Evolutionary conservation across 2,329 filamentous ascomycete species (phyloP).

Genomic region (Claviceps humidiphila): DNA sequence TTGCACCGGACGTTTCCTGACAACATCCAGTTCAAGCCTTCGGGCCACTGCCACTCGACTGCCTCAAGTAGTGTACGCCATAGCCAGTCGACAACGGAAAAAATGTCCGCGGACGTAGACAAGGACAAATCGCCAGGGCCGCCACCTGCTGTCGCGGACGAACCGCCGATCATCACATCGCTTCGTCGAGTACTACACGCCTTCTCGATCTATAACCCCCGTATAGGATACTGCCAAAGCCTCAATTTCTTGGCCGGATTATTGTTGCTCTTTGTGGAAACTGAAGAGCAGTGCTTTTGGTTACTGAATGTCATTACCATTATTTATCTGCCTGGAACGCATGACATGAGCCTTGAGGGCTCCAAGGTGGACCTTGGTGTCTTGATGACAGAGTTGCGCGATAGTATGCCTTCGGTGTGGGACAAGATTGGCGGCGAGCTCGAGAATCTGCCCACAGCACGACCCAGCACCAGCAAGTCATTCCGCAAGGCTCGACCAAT

Average conservation of each 20-base stretch:
- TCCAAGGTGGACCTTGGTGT: slow-evolving; percentile 91
- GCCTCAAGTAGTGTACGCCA: slow-evolving; percentile 18
- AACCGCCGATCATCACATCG: slow-evolving; percentile 68
- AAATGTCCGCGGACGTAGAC: slow-evolving; percentile 20
- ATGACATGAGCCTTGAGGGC: slow-evolving; percentile 79
- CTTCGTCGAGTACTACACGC: slow-evolving; percentile 77
- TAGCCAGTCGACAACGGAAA: slow-evolving; percentile 25
- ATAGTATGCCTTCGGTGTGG: slow-evolving; percentile 74
- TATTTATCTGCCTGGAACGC: slow-evolving; percentile 78
- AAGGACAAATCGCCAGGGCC: slow-evolving; percentile 15
- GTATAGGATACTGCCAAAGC: slow-evolving; percentile 89
- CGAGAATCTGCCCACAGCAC: slow-evolving; percentile 33
- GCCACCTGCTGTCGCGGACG: slow-evolving; percentile 28
- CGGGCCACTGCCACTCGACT: slow-evolving; percentile 18
- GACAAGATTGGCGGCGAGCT: slow-evolving; percentile 73
- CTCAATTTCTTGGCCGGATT: slow-evolving; percentile 90
- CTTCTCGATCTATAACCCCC: slow-evolving; percentile 81
- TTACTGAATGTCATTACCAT: slow-evolving; percentile 86
- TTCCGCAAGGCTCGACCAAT: slow-evolving; percentile 25
- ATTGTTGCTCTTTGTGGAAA: slow-evolving; percentile 72
- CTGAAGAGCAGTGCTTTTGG: slow-evolving; percentile 86
- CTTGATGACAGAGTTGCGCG: slow-evolving; percentile 74
- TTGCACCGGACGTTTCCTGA: slow-evolving; percentile 90
- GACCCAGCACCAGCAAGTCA: slow-evolving; percentile 21
- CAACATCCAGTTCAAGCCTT: slow-evolving; percentile 77